Base-by-base conservation (phyloP, 1,284 basidiomycete species). In the Gastroboletus turbinatus region DNA sequence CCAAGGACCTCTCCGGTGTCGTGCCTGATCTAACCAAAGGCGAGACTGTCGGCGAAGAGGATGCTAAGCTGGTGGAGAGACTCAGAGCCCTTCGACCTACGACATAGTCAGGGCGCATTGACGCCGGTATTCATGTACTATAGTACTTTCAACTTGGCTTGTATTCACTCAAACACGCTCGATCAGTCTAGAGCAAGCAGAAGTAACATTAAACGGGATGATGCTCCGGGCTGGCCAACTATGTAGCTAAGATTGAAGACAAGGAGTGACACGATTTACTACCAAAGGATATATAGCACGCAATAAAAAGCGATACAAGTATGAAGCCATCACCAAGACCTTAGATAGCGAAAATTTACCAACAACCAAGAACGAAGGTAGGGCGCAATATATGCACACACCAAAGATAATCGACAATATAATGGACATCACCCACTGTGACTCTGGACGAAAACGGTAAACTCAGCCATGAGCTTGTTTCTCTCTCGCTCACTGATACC, bases 11-110 rank as follows among this genome's bases (percentile, higher is more conserved):
- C 30, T 72, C 74, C 13, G 73, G 75, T 29, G 69, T 74, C 39
- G 78, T 87, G 8, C 72, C 82, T 2, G 85, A 88, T 59, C 66
- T 88, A 5, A 60, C 70, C 44, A 75, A 78, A 39, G 78, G 81
- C 61, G 85, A 88, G 64, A 79, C 79, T 55, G 69, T 87, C 57
- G 75, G 82, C 16, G 87, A 92, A 67, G 91, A 95, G 71, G 94
- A 96, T 65, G 81, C 83, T 54, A 84, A 83, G 67, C 76, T 97
- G 42, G 94, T 88, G 3, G 88, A 94, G 66, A 79, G 92, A 60
- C 72, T 95, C 66, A 79, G 92, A 57, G 92, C 93, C 0, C 75
- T 95, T 60, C 76, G 93, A 61, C 93, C 93, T 23, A 85, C 88
- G 11, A 81, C 82, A 63, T 92, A 75, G 43, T 27, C 21, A 13